Evolutionary conservation across 768 basidiomycete species (phyloP).

Genomic region (Lactarius quietus): DNA sequence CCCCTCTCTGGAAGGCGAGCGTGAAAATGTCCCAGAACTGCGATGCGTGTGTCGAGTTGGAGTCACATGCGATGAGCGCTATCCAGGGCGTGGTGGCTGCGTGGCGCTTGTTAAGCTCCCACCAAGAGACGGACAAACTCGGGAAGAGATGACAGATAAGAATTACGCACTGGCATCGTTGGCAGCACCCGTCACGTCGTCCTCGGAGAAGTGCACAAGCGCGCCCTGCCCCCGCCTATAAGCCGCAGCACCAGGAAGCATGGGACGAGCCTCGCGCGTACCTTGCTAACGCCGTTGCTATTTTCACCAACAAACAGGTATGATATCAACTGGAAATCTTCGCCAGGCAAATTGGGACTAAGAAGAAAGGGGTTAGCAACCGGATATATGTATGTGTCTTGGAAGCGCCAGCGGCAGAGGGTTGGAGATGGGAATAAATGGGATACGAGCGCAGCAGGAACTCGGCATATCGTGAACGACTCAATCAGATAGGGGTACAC

Average conservation of each 20-base stretch:
- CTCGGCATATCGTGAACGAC: too few relatives aligned
- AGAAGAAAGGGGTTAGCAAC: conserved; percentile 5
- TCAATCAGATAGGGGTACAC: neutral
- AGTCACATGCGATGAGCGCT: conserved; percentile 81
- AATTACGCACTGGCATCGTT: conserved; percentile 44
- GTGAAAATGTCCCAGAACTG: conserved; percentile 74
- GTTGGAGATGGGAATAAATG: neutral
- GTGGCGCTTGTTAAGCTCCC: neutral
- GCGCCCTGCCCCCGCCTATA: conserved; percentile 53
- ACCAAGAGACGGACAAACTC: neutral
- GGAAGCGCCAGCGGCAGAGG: neutral
- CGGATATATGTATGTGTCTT: neutral
- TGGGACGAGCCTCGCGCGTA: conserved; percentile 31
- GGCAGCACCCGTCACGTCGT: conserved; percentile 35
- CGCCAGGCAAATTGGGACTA: conserved; percentile 35
- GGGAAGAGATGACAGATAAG: neutral
- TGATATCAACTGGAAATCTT: conserved; percentile 52
- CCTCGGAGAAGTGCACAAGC: conserved; percentile 80
- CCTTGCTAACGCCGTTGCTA: conserved; percentile 53
- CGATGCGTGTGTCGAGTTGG: conserved; percentile 64
- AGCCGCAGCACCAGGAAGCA: neutral
- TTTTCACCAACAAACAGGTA: conserved; percentile 54
- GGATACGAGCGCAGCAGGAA: neutral
- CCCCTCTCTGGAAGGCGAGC: conserved; percentile 72
- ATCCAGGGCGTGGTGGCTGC: conserved; percentile 84